phyloP scores from a whole-genome alignment of 805 yeast species.

The Teunomyces tritomae region DNA sequence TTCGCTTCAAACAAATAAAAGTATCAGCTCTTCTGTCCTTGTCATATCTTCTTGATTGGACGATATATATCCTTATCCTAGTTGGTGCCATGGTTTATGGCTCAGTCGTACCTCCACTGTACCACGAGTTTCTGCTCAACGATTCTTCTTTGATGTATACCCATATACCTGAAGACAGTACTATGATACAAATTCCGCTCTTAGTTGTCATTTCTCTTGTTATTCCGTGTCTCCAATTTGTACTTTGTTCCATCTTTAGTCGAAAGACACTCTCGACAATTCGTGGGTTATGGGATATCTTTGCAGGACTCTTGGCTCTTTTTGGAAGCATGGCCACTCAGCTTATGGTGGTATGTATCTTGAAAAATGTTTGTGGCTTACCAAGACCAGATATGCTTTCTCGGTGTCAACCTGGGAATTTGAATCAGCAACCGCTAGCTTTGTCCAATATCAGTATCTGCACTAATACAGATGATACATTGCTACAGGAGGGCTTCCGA shows the following conservation, averaged over 20 bases:
- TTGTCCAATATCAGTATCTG: constrained; percentile 15
- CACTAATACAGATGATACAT: constrained; percentile 9
- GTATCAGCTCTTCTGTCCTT: constrained; percentile 4
- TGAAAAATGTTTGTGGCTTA: constrained; percentile 26
- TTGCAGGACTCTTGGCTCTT: constrained; percentile 32
- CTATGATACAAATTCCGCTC: constrained; percentile 28
- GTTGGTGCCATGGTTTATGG: constrained; percentile 29
- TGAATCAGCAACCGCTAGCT: constrained; percentile 1
- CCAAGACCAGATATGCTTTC: constrained; percentile 28
- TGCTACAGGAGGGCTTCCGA: constrained; percentile 24
- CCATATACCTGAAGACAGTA: constrained; percentile 31
- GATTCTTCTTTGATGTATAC: constrained; percentile 32
- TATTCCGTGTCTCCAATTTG: constrained; percentile 30
- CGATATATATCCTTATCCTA: constrained; percentile 19
- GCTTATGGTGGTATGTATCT: constrained; percentile 32
- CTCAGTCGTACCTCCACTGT: constrained; percentile 30
- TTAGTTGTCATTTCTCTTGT: constrained; percentile 27
- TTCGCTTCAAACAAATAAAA: not conserved
- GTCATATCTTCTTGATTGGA: constrained; percentile 8
- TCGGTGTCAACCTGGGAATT: constrained; percentile 19
- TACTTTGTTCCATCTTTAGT: constrained; percentile 14
- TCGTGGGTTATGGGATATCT: constrained; percentile 38
- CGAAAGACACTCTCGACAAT: constrained; percentile 12
- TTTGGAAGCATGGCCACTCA: constrained; percentile 39
- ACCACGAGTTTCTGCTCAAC: constrained; percentile 38